Evolutionary conservation across 768 basidiomycete species (phyloP), one percentile per base, ranked within the genome.

Genomic region (Gyrodon lividus): DNA sequence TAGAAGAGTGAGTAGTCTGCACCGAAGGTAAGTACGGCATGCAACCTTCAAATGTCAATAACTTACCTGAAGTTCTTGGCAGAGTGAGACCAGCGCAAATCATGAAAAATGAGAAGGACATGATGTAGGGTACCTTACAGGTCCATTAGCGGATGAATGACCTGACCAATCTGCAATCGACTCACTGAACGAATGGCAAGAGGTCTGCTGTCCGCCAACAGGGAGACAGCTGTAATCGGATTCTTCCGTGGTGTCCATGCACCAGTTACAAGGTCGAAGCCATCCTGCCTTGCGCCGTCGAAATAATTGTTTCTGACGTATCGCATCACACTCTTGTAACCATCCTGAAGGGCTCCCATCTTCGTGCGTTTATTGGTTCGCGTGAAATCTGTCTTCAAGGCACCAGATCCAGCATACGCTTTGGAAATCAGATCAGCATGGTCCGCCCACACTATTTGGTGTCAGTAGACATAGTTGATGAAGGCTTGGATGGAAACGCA

Each of bases 241-340:
- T 82, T 86, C 59, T 81, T 85, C 56, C 83, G 79, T n/a, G 95
- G 90, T 30, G 84, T 76, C 92, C 94, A 99, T 7, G 79, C 77
- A 4, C 97, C 97, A 20, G 94, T 94, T 54, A 99, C 77, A 51
- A 99, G 77, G 67, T 99, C 97, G 64, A 89, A 97, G 8, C 90
- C 93, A 70, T 99, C 97, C 84, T 94, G 60, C 63, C 95, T 76
- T 44, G 93, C 79, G 6, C 97, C 97, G 67, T 99, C 97, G 56
- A 97, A 89, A 72, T 92, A 92, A 65, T 96, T 98, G 75, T 98
- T 98, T 77, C 87, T 94, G 59, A 97, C 63, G 64, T 98, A 99
- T 54, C 97, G 82, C 72, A 83, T 75, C 0, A 83, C 66, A 20
- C 88, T 87, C 67, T 98, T 98, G 69, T 82, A 77, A 0, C 90